Evolutionary conservation across 208 protist species (phyloP), one percentile per base, ranked within the genome.

Genomic region (Zelonia costaricensis): DNA sequence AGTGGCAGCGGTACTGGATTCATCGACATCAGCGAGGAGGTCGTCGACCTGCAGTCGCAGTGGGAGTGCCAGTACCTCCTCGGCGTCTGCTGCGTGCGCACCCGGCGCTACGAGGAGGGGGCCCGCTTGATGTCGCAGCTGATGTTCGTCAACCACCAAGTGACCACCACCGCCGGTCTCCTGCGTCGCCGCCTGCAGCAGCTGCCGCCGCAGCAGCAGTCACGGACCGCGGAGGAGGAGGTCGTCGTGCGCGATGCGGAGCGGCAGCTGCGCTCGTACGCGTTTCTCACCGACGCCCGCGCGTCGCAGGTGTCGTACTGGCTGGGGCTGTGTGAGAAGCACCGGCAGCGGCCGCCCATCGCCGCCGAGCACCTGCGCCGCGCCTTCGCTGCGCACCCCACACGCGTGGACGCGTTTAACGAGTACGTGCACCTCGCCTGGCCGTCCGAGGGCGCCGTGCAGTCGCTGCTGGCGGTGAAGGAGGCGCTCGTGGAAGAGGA

Each of bases 61-160:
- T 92, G 84, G 85, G 65, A 80, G 10, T 94, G 88, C 56, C 80
- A 92, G 48, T 94, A 92, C 62, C 61, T 94, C 10, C 63, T 91
- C 31, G 88, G 80, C 0, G 84, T 94, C n/a, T 82, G 74, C 55
- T 94, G 84, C 62, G 75, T 63, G 22, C 82, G 71, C 52, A 78
- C 76, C n/a, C 57, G 82, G 44, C 75, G 74, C 53, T 88, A 87
- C 63, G 70, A 65, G 54, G 82, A 92, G 43, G 88, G 76, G 1
- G 62, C 69, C 42, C 65, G 71, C 53, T 72, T 87, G 31, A 56
- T 94, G 51, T 56, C 62, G 45, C 78, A 92, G 57, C 65, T 93
- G 9, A 35, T 82, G 20, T 57, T 65, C 36, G 46, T 83, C 40
- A 57, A 42, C 23, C 43, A 58, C 10, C 56, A 61, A 36, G 30